Evolutionary conservation across 2,329 filamentous ascomycete genomes (phyloP).

Genomic region (Camillea tinctor): DNA sequence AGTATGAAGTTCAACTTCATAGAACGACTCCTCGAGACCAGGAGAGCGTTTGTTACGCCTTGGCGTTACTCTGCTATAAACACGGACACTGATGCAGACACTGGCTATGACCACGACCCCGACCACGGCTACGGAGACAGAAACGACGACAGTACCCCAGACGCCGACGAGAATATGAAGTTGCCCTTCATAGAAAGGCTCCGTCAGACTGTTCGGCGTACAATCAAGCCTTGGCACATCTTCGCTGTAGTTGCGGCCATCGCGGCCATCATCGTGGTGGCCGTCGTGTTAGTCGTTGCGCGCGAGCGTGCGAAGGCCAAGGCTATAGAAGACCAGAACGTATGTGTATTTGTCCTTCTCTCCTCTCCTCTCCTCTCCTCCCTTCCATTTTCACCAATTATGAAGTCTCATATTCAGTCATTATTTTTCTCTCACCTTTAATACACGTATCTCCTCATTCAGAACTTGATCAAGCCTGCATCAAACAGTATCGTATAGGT

Average conservation of each 20-base stretch:
- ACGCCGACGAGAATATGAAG: not conserved
- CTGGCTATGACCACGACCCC: no score
- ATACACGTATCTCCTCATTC: not conserved
- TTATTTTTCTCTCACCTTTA: not conserved
- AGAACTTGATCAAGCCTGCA: no score
- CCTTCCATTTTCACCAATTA: not conserved
- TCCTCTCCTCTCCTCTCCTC: not conserved
- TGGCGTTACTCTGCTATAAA: not conserved
- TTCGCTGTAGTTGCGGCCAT: conserved; percentile 7
- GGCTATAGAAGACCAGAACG: conserved; percentile 9
- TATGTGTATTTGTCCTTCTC: not conserved
- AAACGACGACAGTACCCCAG: not conserved
- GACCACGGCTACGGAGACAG: not conserved
- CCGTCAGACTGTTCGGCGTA: conserved; percentile 1
- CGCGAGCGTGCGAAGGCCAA: conserved; percentile 10
- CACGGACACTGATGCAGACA: not conserved
- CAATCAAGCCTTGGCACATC: conserved; percentile 15
- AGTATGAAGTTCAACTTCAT: not conserved
- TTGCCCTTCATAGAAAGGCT: not conserved
- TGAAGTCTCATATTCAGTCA: no score
- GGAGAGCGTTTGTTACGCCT: not conserved
- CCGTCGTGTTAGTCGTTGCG: conserved; percentile 13
- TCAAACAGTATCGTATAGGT: no score
- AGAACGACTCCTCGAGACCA: not conserved
- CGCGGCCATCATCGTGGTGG: conserved; percentile 9